Base-by-base conservation (phyloP, 2,329 filamentous ascomycete species). In the Colletotrichum falcatum region DNA sequence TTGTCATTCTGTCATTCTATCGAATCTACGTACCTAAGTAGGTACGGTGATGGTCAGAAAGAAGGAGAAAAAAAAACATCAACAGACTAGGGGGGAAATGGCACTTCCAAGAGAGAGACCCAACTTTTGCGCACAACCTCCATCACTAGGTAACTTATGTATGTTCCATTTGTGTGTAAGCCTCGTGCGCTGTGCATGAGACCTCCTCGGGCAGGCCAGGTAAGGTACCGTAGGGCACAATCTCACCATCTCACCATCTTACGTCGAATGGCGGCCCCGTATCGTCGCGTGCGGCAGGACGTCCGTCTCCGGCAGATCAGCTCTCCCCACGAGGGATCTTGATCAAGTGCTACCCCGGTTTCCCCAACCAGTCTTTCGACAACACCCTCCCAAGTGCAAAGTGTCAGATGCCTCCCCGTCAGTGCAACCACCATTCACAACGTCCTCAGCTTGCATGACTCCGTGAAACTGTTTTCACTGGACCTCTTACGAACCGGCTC, bases 271-370 rank as follows among this genome's bases (percentile, higher is more conserved):
- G 55, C 51, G 58, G 35, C 56, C 42, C 42, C 48, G 42, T 58
- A 37, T 59, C 14, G 58, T 51, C 56, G 26, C 35, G 58, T 67
- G 51, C 66, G 64, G 67, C 42, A 48, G 46, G 68, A 63, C 46
- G 54, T 48, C 58, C 61, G 59, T 39, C 56, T 58, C 46, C 53
- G 53, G 64, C 46, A 59, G 60, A 66, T 44, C 23, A 42, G 18
- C 9, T 56, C 35, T 46, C 39, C 68, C 67, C 68, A 55, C 65
- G 68, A 67, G 68, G 35, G 58, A 71, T 71, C 59, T 62, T 58
- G 65, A 48, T 71, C 68, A 68, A 68, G 68, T 68, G 68, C 33
- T 51, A 70, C 64, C 64, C 63, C 59, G 51, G 53, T 48, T 67
- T 58, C 67, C 67, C 64, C 65, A 70, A 59, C 58, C 51, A 55